These are phyloP conservation scores for Cryphonectria japonica DNA, from an alignment of 2,329 filamentous ascomycete species.

Conservation along the genomic window DNA sequence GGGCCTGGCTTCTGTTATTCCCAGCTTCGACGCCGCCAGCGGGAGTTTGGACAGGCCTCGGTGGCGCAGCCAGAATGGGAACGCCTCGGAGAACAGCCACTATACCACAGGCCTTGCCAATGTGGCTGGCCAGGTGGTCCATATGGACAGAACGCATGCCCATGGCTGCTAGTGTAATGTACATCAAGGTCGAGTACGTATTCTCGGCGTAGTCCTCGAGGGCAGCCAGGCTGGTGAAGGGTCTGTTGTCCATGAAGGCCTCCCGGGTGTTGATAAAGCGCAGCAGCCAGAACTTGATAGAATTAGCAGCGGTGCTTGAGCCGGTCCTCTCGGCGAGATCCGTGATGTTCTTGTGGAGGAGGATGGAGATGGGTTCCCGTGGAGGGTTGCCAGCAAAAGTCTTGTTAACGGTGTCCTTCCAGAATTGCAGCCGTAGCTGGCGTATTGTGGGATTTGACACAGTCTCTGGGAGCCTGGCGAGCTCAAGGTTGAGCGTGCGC, in stretches of 20 bases:
- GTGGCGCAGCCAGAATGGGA: conserved; percentile 82
- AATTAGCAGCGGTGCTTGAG: conserved; percentile 46
- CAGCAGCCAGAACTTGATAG: conserved; percentile 73
- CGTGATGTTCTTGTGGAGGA: conserved; percentile 74
- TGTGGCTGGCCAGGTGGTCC: conserved; percentile 92
- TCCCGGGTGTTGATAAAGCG: conserved; percentile 82
- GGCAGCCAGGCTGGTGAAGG: conserved; percentile 72
- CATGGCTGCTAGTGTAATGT: conserved; percentile 79
- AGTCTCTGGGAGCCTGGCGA: conserved; percentile 86
- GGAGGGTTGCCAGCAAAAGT: conserved; percentile 79
- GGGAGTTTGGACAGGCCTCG: conserved; percentile 53
- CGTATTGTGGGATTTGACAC: conserved; percentile 88
- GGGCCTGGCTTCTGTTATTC: conserved; percentile 48
- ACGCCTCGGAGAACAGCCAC: conserved; percentile 83
- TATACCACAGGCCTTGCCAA: conserved; percentile 93
- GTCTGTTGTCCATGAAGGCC: conserved; percentile 80
- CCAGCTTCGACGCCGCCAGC: conserved; percentile 42
- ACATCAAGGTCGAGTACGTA: conserved; percentile 91
- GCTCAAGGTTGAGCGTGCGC: conserved; percentile 89
- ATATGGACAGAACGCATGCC: conserved; percentile 81
- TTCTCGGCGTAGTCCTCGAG: conserved; percentile 92
- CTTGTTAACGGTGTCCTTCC: conserved; percentile 81
- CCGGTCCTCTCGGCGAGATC: conserved; percentile 56
- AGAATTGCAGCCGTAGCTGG: conserved; percentile 90
- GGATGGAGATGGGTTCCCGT: conserved; percentile 86